Evolutionary conservation across 495 filamentous ascomycete species (phyloP).

Genomic region (Annulohypoxylon bovei): DNA sequence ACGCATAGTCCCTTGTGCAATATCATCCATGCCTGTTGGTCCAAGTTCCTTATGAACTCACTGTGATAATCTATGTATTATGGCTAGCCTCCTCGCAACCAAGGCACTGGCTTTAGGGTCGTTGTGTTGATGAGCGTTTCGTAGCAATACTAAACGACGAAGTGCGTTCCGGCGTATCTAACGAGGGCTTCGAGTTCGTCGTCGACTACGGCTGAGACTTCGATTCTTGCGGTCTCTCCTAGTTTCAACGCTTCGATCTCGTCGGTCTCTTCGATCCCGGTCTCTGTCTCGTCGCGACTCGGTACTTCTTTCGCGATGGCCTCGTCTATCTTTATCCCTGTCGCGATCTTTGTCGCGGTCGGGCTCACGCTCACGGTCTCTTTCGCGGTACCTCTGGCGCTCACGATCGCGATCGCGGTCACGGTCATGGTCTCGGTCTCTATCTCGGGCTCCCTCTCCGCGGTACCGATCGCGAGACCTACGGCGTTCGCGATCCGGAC

Average conservation of each 20-base stretch:
- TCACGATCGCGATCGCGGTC: slow-evolving; percentile 46
- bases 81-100: neutral
- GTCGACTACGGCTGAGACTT: slow-evolving; percentile 37
- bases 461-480: slow-evolving; percentile 44
- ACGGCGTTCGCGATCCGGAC: slow-evolving; percentile 53
- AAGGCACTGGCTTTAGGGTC: neutral
- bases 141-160: slow-evolving; percentile 13
- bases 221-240: slow-evolving; percentile 14
- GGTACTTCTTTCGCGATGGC: slow-evolving; percentile 42
- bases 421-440: slow-evolving; percentile 38
- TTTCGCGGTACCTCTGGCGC: slow-evolving; percentile 33
- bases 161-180: slow-evolving; percentile 20
- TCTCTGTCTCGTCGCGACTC: slow-evolving; percentile 42
- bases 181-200: slow-evolving; percentile 44
- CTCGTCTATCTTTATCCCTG: slow-evolving; percentile 40
- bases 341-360: slow-evolving; percentile 37
- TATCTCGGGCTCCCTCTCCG: slow-evolving; percentile 40
- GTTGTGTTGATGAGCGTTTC: neutral
- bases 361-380: slow-evolving; percentile 38
- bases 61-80: neutral
- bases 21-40: neutral
- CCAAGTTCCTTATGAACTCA: neutral
- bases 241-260: slow-evolving; percentile 10
- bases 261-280: slow-evolving; percentile 18
- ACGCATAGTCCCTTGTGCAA: neutral